These are phyloP conservation scores for Grigorovia jiainica DNA, from an alignment of 805 yeast species.

Conservation along the genomic window DNA sequence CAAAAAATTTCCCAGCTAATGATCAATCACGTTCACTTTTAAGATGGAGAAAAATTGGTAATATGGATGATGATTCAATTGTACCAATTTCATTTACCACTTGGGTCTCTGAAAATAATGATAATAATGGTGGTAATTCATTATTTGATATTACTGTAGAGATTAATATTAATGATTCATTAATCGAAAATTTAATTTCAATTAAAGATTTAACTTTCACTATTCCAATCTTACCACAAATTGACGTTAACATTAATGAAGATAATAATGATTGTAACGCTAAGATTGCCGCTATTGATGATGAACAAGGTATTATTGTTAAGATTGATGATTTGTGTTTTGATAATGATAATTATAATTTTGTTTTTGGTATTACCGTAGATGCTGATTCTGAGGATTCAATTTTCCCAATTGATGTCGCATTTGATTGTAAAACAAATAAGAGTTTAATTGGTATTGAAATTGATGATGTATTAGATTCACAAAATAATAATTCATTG, in stretches of 20 bases:
- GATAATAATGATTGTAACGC: conserved; percentile 43
- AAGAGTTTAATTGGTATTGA: conserved; percentile 49
- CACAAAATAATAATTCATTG: conserved; percentile 38
- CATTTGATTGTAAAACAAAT: conserved; percentile 32
- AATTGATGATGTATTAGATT: conserved; percentile 46
- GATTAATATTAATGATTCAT: conserved; percentile 54
- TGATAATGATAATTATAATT: conserved; percentile 29
- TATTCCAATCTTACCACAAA: conserved; percentile 59
- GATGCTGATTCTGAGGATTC: conserved; percentile 71
- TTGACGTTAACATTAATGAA: conserved; percentile 42
- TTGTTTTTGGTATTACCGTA: conserved; percentile 65
- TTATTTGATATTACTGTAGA: conserved; percentile 74
- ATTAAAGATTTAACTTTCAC: conserved; percentile 42
- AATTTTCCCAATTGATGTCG: conserved; percentile 71
- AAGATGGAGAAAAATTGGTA: conserved; percentile 78
- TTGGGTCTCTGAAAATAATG: conserved; percentile 50
- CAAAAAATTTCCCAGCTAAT: conserved; percentile 81
- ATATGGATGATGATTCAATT: conserved; percentile 42
- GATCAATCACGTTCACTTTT: conserved; percentile 86
- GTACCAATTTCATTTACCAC: conserved; percentile 70
- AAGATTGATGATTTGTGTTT: conserved; percentile 44
- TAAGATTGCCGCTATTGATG: conserved; percentile 46
- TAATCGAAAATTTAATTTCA: conserved; percentile 32
- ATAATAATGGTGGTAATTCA: too few species aligned
- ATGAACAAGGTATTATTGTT: conserved; percentile 58